phyloP scores from a whole-genome alignment of 2,329 filamentous ascomycete species.

The Fusarium citri region DNA sequence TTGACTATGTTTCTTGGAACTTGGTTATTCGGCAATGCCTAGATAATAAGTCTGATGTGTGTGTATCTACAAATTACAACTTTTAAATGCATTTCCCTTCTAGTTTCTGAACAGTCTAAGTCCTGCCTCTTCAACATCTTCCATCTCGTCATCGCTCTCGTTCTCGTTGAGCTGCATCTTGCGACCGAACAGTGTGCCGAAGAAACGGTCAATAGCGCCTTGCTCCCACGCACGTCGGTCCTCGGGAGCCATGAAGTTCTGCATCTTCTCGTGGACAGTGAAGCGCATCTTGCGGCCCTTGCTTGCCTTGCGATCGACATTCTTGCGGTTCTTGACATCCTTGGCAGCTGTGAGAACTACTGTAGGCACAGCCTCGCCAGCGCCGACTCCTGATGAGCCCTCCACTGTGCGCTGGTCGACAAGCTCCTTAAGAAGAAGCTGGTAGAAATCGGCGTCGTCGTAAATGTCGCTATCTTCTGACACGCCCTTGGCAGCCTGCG shows the following conservation, averaged over 20 bases:
- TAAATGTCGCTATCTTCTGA: slow-evolving; percentile 75
- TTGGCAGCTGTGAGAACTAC: slow-evolving; percentile 75
- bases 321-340: slow-evolving; percentile 83
- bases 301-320: slow-evolving; percentile 92
- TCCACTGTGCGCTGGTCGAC: slow-evolving; percentile 88
- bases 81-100: slow-evolving; percentile 4
- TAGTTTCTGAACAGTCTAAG: slow-evolving; percentile 65
- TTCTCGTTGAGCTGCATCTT: slow-evolving; percentile 74
- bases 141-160: slow-evolving; percentile 62
- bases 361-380: slow-evolving; percentile 61
- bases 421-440: slow-evolving; percentile 89
- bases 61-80: slow-evolving; percentile 21
- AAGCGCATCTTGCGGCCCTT: slow-evolving; percentile 96
- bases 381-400: slow-evolving; percentile 58
- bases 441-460: slow-evolving; percentile 96
- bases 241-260: slow-evolving; percentile 97
- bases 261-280: slow-evolving; percentile 94
- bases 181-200: slow-evolving; percentile 79
- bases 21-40: slow-evolving; percentile 30
- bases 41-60: slow-evolving; percentile 15
- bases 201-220: slow-evolving; percentile 80
- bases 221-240: slow-evolving; percentile 84
- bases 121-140: slow-evolving; percentile 64
- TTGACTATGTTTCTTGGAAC: slow-evolving; percentile 51
- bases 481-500: slow-evolving; percentile 70